These are phyloP conservation scores for Viridothelium virens DNA, from an alignment of 495 filamentous ascomycete genomes.

Conservation along the genomic window DNA sequence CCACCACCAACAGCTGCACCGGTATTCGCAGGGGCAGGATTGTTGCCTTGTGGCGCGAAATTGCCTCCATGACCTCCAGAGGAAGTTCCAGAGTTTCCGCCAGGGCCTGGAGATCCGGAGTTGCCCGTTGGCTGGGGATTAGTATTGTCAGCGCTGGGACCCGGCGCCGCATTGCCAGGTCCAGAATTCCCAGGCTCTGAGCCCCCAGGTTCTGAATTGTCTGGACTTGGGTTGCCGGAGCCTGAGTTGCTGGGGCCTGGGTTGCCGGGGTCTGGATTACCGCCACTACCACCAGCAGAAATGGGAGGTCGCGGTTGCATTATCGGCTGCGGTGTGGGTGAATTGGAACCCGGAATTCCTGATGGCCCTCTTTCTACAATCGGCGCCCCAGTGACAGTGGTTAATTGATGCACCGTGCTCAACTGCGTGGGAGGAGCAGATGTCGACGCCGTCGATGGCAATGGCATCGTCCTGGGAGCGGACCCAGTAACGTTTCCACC, in stretches of 20 bases:
- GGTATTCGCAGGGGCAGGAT: neutral
- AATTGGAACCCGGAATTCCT: neutral
- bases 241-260: neutral
- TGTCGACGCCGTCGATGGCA: neutral
- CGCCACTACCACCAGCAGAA: neutral
- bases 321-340: neutral
- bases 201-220: neutral
- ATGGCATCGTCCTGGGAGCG: neutral
- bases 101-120: neutral
- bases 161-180: neutral
- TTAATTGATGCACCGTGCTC: neutral
- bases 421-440: neutral
- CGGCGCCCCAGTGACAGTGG: neutral
- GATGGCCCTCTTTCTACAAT: neutral
- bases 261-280: neutral
- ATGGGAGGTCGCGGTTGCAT: neutral
- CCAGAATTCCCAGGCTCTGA: neutral
- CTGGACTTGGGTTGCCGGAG: neutral
- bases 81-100: neutral
- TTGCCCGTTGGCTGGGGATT: neutral
- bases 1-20: neutral
- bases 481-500: neutral
- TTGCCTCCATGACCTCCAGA: neutral
- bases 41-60: neutral
- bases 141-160: neutral